These are phyloP conservation scores for Cutaneotrichosporon sp. DNA, from an alignment of 1,284 basidiomycete species.

Conservation along the genomic window DNA sequence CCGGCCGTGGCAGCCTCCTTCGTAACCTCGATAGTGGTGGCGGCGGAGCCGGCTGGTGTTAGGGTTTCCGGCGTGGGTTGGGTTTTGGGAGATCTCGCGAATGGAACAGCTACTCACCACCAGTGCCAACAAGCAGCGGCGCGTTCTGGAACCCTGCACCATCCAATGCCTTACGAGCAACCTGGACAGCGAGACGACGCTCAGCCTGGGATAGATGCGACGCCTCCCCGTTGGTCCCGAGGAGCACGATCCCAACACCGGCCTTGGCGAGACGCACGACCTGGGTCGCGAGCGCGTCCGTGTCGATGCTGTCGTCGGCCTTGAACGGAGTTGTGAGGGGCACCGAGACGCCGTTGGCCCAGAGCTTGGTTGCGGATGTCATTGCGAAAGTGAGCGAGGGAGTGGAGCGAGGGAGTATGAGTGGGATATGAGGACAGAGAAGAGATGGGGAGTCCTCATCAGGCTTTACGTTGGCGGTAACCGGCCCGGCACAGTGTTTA, in stretches of 20 bases:
- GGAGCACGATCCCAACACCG: constrained; percentile 54
- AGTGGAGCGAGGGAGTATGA: background rate
- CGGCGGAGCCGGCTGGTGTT: constrained; percentile 59
- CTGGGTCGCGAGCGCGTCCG: constrained; percentile 51
- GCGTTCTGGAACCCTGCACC: constrained; percentile 66
- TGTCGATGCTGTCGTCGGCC: constrained; percentile 49
- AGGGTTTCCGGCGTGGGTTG: background rate
- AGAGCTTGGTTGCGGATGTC: constrained; percentile 25
- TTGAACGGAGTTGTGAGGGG: constrained; percentile 57
- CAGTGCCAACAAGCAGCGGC: constrained; percentile 79
- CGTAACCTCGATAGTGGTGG: constrained; percentile 77
- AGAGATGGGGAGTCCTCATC: background rate
- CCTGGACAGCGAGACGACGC: constrained; percentile 63
- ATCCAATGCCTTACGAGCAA: constrained; percentile 72
- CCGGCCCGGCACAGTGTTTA: constrained; percentile 1
- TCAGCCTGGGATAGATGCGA: constrained; percentile 68
- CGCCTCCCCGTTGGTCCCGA: constrained; percentile 56
- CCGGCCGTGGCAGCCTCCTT: constrained; percentile 75
- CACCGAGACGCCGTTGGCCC: constrained; percentile 50
- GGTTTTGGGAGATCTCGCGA: background rate
- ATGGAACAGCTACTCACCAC: constrained; percentile 57
- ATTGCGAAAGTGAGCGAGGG: constrained; percentile 10
- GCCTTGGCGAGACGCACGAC: constrained; percentile 54
- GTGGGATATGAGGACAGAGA: background rate
- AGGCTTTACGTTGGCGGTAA: background rate